phyloP scores from a whole-genome alignment of 257 asterid species.

The Leonotis leonurus region DNA sequence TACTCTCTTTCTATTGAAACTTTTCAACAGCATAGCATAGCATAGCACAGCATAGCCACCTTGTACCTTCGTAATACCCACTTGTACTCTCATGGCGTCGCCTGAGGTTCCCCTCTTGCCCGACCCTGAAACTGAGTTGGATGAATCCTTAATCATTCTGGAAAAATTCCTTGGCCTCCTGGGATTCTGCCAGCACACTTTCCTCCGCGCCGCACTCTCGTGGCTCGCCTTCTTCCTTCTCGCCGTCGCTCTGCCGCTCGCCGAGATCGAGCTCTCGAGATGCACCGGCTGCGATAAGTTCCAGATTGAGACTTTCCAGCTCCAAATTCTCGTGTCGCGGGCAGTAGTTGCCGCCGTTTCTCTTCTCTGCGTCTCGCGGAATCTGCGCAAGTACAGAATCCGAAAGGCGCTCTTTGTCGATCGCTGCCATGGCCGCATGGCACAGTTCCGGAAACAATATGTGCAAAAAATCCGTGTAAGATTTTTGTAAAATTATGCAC shows the following conservation, averaged over 20 bases:
- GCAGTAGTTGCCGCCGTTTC: conserved; percentile 61
- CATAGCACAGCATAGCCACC: background rate
- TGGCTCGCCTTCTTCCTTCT: conserved; percentile 54
- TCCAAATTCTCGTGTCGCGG: conserved; percentile 41
- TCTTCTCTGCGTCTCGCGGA: conserved; percentile 57
- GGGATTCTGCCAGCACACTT: conserved; percentile 54
- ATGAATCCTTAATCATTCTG: conserved; percentile 32
- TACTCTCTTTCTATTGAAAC: background rate
- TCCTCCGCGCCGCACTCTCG: conserved; percentile 34
- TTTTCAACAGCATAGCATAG: too few relatives aligned
- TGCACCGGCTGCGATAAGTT: conserved; percentile 52
- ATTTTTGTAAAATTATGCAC: too few relatives aligned
- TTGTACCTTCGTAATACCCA: conserved; percentile 9
- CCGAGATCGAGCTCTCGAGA: conserved; percentile 21
- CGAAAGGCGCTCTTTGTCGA: conserved; percentile 72
- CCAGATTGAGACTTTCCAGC: conserved; percentile 59
- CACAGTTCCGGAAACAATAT: conserved; percentile 52
- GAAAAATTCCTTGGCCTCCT: conserved; percentile 45
- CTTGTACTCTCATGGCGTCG: conserved; percentile 32
- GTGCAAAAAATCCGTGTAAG: conserved; percentile 56
- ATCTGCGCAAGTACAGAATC: conserved; percentile 56
- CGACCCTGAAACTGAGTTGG: conserved; percentile 35
- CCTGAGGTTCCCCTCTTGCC: conserved; percentile 23
- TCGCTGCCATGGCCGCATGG: conserved; percentile 45
- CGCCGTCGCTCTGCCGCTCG: conserved; percentile 48